Conservation (phyloP, 1,284 basidiomycete species). For the Cryptococcus neoformans region DNA sequence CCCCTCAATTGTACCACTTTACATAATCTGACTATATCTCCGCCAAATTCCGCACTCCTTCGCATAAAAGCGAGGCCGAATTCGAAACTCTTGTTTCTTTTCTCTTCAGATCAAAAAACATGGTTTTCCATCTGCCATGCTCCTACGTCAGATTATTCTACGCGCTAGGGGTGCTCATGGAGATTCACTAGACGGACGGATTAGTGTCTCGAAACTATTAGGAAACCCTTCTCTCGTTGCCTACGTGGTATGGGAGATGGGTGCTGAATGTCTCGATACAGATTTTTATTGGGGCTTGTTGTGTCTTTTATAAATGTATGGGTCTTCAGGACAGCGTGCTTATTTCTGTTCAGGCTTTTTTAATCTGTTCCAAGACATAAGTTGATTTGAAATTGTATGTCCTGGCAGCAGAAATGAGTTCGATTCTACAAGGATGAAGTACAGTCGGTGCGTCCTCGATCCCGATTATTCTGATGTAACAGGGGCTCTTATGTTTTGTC, state of each 20-base stretch:
- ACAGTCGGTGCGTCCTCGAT: no score
- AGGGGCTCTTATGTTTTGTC: no score
- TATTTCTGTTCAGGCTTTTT: no score
- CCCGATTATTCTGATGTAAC: no score
- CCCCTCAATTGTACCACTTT: not conserved
- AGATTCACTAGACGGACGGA: slow-evolving; percentile 47
- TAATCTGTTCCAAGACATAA: no score
- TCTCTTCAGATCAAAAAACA: slow-evolving; percentile 30
- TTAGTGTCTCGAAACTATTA: slow-evolving; percentile 48
- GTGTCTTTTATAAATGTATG: not conserved
- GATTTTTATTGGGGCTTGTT: slow-evolving; percentile 3
- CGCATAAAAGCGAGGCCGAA: not conserved
- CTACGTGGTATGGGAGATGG: slow-evolving; percentile 13
- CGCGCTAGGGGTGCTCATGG: slow-evolving; percentile 15
- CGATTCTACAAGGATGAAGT: no score
- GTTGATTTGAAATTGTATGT: no score
- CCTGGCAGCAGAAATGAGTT: no score
- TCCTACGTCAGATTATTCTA: slow-evolving; percentile 1
- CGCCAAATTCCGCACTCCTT: not conserved
- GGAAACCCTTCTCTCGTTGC: slow-evolving; percentile 34
- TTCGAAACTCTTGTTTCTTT: slow-evolving; percentile 9
- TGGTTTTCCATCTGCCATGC: slow-evolving; percentile 37
- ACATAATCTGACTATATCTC: not conserved
- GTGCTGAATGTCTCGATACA: slow-evolving; percentile 46
- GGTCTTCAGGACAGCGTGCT: no score